Base-by-base conservation (phyloP, 805 yeast genomes). In the Saccharomyces paradoxus region DNA sequence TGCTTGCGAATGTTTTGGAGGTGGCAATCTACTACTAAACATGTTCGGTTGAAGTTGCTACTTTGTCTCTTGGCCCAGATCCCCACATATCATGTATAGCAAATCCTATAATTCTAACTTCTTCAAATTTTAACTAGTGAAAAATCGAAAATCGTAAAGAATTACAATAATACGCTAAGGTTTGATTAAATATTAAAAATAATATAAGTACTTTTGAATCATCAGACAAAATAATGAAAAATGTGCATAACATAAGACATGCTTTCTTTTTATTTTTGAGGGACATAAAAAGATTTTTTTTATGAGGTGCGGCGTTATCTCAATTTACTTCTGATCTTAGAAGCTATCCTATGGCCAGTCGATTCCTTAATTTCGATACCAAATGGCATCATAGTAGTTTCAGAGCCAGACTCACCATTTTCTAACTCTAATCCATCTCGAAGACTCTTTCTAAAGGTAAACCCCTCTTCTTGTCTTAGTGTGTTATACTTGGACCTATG, bases 391-490 rank as follows among this genome's bases (percentile, higher is more conserved):
- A 37, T 37, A 8, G 22, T 37, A 37, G 44, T 37, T 21, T 37
- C 49, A 14, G 46, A 22, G 28, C 31, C 30, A 30, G n/a, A n/a
- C 24, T 27, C 32, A 21, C 22, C 49, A 46, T 49, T 30, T 21
- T 48, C 41, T 30, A 22, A 31, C n/a, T 28, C 44, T 46, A 26
- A 21, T 51, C 52, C 21, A 30, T 14, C n/a, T 51, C 54, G n/a
- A 32, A n/a, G 53, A 41, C 68, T 66, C 29, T 66, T 64, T 32
- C 67, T 59, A 50, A 70, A 70, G 6, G 70, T 71, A 46, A 65
- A 58, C 32, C 74, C 74, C 58, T 70, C 74, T 53, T 65, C n/a
- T 52, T 55, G 12, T 48, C 30, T 10, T 46, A 51, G 17, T 32
- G 4, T 46, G 37, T n/a, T 28, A 7, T 50, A 41, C 1, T 29